A percentile compares a stretch with the other conserved stretches of the same genome.
Evolutionary conservation across 495 filamentous ascomycete species (phyloP).

Genomic region (Bombardia bombarda): DNA sequence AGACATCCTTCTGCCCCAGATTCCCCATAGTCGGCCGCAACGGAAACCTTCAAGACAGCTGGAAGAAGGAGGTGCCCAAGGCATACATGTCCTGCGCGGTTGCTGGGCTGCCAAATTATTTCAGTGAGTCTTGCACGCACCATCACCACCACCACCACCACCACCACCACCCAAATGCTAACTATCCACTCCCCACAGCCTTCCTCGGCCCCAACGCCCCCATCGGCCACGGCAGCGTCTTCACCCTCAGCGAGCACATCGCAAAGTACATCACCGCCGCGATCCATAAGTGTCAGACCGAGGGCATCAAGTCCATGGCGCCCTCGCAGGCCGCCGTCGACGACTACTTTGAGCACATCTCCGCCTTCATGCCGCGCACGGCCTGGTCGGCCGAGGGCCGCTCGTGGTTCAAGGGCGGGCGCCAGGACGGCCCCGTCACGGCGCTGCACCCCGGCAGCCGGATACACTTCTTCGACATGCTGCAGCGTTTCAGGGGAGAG

Average conservation of each 20-base stretch:
- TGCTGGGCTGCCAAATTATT: conserved; percentile 38
- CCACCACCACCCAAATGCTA: conserved; percentile 3
- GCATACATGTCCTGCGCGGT: conserved; percentile 41
- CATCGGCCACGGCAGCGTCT: conserved; percentile 41
- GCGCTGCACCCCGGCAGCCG: conserved; percentile 43
- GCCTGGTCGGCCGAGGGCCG: conserved; percentile 31
- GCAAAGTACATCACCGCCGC: conserved; percentile 35
- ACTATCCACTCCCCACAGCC: conserved; percentile 18
- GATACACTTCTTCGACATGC: conserved; percentile 46
- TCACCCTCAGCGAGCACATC: conserved; percentile 39
- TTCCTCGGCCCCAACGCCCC: conserved; percentile 43
- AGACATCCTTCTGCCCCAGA: conserved; percentile 51
- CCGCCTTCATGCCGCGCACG: conserved; percentile 40
- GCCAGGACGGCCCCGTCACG: conserved; percentile 36
- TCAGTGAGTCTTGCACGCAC: too few relatives aligned
- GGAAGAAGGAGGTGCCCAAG: conserved; percentile 27
- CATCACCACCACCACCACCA: too few relatives aligned
- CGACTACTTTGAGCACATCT: conserved; percentile 38
- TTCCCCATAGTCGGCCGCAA: conserved; percentile 51
- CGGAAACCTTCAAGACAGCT: conserved; percentile 38
- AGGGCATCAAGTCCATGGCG: conserved; percentile 32
- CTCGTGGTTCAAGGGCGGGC: conserved; percentile 44
- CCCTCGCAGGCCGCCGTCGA: conserved; percentile 34
- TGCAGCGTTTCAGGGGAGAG: conserved; percentile 38
- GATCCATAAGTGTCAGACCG: conserved; percentile 37